These are phyloP conservation scores for Rhodotorula sp. DNA, from an alignment of 1,284 basidiomycete genomes.

Conservation along the genomic window DNA sequence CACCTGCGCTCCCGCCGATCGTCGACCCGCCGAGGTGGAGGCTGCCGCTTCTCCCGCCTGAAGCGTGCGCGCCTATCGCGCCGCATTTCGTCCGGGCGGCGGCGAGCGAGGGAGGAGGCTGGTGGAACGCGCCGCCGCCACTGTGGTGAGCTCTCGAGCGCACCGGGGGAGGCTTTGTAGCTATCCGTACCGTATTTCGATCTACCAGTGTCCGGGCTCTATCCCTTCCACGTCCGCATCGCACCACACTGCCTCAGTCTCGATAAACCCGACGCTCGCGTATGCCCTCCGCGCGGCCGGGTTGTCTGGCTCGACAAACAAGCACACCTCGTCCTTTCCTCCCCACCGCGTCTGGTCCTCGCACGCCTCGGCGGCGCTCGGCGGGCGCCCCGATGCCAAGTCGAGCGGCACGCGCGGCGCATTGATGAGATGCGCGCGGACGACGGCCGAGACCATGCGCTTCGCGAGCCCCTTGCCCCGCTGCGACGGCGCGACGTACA, in stretches of 20 bases:
- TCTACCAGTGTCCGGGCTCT: slow-evolving; percentile 19
- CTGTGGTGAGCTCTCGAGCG: no score
- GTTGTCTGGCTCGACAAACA: slow-evolving; percentile 22
- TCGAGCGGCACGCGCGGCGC: neutral
- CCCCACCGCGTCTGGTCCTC: slow-evolving; percentile 15
- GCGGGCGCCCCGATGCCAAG: neutral
- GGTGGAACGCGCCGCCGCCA: no score
- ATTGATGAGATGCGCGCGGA: slow-evolving; percentile 12
- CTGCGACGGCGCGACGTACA: slow-evolving; percentile 1
- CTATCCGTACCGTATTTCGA: neutral
- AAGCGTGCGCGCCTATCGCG: neutral
- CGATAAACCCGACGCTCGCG: slow-evolving; percentile 10
- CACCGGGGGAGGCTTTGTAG: no score
- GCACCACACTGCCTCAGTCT: slow-evolving; percentile 11
- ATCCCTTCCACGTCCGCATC: slow-evolving; percentile 11
- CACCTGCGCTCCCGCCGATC: neutral
- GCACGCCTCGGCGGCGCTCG: no score
- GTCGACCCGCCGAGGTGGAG: neutral
- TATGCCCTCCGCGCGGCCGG: slow-evolving; percentile 9
- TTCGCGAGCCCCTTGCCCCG: slow-evolving; percentile 15
- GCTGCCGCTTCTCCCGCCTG: neutral
- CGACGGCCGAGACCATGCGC: slow-evolving; percentile 6
- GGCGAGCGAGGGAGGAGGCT: no score
- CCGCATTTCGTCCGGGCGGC: neutral
- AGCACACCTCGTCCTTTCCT: slow-evolving; percentile 23